Conservation (phyloP, 176 grass and related monocot species). For the Saccharum officinarum region DNA sequence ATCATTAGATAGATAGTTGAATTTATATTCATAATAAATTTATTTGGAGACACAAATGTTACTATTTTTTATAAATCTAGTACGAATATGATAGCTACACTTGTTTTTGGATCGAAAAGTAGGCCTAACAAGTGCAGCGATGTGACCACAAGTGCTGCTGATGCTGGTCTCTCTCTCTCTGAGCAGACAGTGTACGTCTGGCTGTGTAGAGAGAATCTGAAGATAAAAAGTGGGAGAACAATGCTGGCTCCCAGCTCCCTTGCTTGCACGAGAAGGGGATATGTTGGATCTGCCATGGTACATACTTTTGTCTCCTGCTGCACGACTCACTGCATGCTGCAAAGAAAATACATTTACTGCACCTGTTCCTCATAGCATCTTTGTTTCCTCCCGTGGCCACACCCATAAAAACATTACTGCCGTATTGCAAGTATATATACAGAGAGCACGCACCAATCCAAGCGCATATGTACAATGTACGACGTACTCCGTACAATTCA, state of each 20-base stretch:
- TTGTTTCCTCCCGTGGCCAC: background rate
- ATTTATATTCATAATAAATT: too few relatives aligned
- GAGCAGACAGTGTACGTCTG: slow-evolving; percentile 38
- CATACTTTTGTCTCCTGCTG: slow-evolving; percentile 49
- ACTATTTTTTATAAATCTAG: too few relatives aligned
- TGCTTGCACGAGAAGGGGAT: slow-evolving; percentile 54
- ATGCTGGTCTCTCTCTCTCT: slow-evolving; percentile 18
- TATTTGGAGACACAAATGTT: too few relatives aligned
- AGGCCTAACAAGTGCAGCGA: slow-evolving; percentile 37
- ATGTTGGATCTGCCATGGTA: slow-evolving; percentile 37
- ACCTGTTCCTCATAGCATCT: slow-evolving; percentile 24
- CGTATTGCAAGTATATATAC: background rate
- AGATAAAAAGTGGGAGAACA: slow-evolving; percentile 40
- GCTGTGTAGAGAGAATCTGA: slow-evolving; percentile 38
- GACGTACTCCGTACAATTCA: background rate
- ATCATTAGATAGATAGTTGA: too few relatives aligned
- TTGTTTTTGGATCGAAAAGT: too few relatives aligned
- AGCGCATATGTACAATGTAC: background rate
- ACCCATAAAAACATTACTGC: background rate
- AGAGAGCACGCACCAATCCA: background rate
- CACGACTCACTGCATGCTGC: background rate
- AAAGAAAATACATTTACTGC: slow-evolving; percentile 40
- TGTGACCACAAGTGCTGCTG: slow-evolving; percentile 45
- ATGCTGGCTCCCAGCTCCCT: slow-evolving; percentile 38
- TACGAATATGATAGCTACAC: too few relatives aligned